Conservation (phyloP, 768 basidiomycete species). For the Coprinellus aureogranulatus region DNA sequence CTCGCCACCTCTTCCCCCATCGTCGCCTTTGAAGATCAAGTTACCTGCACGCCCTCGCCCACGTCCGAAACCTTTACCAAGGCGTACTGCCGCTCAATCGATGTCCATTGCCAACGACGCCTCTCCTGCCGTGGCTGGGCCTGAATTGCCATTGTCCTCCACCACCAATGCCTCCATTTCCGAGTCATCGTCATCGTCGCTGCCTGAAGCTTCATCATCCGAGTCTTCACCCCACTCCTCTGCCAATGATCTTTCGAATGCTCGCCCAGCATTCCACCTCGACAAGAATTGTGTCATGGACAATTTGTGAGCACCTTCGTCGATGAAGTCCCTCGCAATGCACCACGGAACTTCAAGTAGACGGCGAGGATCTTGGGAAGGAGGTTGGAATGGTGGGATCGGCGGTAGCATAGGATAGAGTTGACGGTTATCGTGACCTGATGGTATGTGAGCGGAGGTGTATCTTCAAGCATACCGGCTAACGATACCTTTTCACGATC, state of each 20-base stretch:
- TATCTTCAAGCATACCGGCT: too few relatives aligned
- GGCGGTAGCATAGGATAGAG: slow-evolving; percentile 25
- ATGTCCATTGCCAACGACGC: too few relatives aligned
- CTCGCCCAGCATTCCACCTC: neutral
- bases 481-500: too few relatives aligned
- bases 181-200: neutral
- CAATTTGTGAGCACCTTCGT: neutral
- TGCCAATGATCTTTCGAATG: neutral
- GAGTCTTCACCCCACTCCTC: neutral
- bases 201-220: neutral
- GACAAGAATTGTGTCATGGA: neutral
- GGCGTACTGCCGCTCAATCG: too few relatives aligned
- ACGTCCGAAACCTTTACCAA: too few relatives aligned
- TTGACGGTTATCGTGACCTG: slow-evolving; percentile 26
- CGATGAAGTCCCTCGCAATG: neutral
- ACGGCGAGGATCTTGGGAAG: slow-evolving; percentile 31
- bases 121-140: too few relatives aligned
- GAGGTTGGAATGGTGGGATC: slow-evolving; percentile 21
- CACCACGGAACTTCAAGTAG: slow-evolving; percentile 39
- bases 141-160: too few relatives aligned
- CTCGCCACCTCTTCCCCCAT: too few relatives aligned
- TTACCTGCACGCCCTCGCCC: too few relatives aligned
- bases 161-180: neutral
- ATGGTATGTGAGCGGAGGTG: neutral
- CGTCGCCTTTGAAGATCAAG: too few relatives aligned